Conservation (phyloP, 139 green algal species). For the Spirogloea muscicola region DNA sequence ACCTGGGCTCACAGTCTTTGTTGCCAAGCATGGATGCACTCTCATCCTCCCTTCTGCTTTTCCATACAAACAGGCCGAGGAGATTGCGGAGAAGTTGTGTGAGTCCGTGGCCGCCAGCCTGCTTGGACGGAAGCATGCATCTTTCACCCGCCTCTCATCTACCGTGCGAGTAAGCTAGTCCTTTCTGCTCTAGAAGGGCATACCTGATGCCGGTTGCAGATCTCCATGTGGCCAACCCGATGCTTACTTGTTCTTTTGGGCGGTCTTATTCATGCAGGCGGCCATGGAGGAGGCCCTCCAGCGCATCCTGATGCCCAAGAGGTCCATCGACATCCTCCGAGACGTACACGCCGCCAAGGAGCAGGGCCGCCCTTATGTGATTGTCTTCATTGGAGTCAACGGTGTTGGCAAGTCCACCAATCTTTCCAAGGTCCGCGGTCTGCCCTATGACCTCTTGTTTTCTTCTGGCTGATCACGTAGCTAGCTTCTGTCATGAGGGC, state of each 20-base stretch:
- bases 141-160: constrained; percentile 74
- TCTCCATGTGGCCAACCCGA: too few species aligned
- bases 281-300: constrained; percentile 56
- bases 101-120: constrained; percentile 69
- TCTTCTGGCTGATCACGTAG: too few species aligned
- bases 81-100: constrained; percentile 85
- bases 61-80: constrained; percentile 76
- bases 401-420: constrained; percentile 98
- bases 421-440: constrained; percentile 93
- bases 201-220: too few species aligned
- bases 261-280: constrained; percentile 16
- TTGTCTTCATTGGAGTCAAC: constrained; percentile 99
- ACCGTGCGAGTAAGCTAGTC: constrained; percentile 48
- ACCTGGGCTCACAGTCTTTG: too few species aligned
- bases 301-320: constrained; percentile 48
- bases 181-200: too few species aligned
- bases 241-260: too few species aligned
- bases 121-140: constrained; percentile 76
- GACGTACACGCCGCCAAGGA: constrained; percentile 62
- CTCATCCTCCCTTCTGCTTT: too few species aligned
- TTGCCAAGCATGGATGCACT: too few species aligned
- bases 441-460: too few species aligned
- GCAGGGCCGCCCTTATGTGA: constrained; percentile 80
- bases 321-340: constrained; percentile 71
- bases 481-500: too few species aligned